Percentiles rank a stretch among this genome's conserved stretches.
Conservation (phyloP, 371 early-diverging fungal genomes). For the Mortierella sp. region DNA sequence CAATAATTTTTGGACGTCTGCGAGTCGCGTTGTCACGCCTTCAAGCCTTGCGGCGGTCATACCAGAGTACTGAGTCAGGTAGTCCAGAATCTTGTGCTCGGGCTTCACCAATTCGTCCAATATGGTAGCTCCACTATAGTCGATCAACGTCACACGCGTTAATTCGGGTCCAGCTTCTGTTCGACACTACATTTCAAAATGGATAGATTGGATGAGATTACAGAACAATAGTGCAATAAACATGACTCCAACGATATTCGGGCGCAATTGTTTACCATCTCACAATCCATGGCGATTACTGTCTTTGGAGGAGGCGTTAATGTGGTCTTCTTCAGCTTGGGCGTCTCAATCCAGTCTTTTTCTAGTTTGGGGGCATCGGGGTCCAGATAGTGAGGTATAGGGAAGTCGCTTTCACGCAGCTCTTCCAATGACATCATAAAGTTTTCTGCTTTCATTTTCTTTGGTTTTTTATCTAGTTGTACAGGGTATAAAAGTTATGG, state of each 20-base stretch:
- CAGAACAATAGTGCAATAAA: too few relatives aligned
- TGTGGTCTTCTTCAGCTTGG: conserved; percentile 41
- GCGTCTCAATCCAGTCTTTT: conserved; percentile 68
- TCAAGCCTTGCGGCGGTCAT: conserved; percentile 73
- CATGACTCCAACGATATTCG: too few relatives aligned
- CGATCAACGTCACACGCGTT: conserved; percentile 78
- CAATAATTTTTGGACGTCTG: conserved; percentile 71
- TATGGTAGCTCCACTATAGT: conserved; percentile 62
- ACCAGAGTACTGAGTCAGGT: conserved; percentile 79
- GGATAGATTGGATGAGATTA: background rate
- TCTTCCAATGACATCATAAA: conserved; percentile 65
- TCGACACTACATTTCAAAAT: conserved; percentile 61
- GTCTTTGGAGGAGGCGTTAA: conserved; percentile 49
- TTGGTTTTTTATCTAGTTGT: conserved; percentile 21
- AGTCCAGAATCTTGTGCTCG: conserved; percentile 73
- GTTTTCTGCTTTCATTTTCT: conserved; percentile 59
- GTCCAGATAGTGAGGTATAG: conserved; percentile 64
- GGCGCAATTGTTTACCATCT: conserved; percentile 70
- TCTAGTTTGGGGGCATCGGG: conserved; percentile 26
- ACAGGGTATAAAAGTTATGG: background rate
- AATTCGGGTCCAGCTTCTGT: conserved; percentile 77
- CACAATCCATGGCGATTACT: conserved; percentile 84
- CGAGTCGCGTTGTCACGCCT: conserved; percentile 65
- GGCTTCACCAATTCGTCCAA: conserved; percentile 83
- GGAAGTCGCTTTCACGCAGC: conserved; percentile 62